Conservation (phyloP, 768 basidiomycete genomes). For the Hemileccinum impolitum region DNA sequence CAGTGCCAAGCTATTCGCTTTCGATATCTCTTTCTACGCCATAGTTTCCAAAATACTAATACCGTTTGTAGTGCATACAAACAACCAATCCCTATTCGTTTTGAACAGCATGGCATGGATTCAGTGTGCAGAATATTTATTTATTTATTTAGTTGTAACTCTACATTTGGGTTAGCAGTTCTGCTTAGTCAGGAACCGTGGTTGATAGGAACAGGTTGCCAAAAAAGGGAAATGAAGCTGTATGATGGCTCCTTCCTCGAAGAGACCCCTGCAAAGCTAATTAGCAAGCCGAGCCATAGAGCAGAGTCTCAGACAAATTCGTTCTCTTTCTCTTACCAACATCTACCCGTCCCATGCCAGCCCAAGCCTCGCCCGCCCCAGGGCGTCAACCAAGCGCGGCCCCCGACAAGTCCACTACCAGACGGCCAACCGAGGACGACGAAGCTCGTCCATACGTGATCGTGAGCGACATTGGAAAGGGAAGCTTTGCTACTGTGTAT, state of each 20-base stretch:
- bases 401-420: constrained; percentile 25
- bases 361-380: constrained; percentile 15
- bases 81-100: neutral
- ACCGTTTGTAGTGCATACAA: constrained; percentile 3
- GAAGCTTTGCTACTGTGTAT: constrained; percentile 95
- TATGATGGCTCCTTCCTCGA: constrained; percentile 17
- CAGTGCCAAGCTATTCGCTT: neutral
- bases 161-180: neutral
- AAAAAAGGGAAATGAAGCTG: constrained; percentile 18
- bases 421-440: constrained; percentile 52
- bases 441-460: constrained; percentile 78
- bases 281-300: constrained; percentile 17
- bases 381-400: constrained; percentile 23
- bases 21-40: neutral
- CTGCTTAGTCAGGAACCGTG: constrained; percentile 19
- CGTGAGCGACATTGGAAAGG: constrained; percentile 75
- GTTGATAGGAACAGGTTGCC: constrained; percentile 25
- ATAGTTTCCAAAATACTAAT: neutral
- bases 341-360: constrained; percentile 16
- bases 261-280: constrained; percentile 26
- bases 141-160: no score
- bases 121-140: no score
- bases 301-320: neutral
- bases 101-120: no score
- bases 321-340: constrained; percentile 13